A percentile compares a stretch with the other conserved stretches of the same genome.
These are phyloP conservation scores for Colletotrichum lindemuthianum DNA, from an alignment of 2,329 filamentous ascomycete genomes.

Conservation along the genomic window DNA sequence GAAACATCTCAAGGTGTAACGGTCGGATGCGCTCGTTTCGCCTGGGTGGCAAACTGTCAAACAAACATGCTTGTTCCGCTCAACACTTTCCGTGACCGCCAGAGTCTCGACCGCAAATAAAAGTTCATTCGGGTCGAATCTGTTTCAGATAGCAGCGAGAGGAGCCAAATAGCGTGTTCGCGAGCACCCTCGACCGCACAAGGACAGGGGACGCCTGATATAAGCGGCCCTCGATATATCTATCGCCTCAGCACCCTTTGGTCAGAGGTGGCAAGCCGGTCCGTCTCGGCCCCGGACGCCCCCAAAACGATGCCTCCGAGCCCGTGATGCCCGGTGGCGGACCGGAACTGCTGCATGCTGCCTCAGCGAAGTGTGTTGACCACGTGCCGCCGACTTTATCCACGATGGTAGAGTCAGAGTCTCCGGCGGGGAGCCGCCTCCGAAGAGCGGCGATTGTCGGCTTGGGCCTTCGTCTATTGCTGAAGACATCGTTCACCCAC, in stretches of 20 bases:
- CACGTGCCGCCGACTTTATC: no score
- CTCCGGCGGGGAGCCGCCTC: background rate
- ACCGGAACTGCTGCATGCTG: background rate
- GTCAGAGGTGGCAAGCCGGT: background rate
- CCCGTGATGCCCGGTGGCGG: constrained; percentile 16
- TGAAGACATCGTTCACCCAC: background rate
- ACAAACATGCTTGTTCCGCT: constrained; percentile 26
- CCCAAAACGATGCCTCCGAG: constrained; percentile 14
- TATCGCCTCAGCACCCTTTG: background rate
- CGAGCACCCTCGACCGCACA: constrained; percentile 7
- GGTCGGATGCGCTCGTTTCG: no score
- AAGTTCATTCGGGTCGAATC: constrained; percentile 20
- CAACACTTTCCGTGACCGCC: constrained; percentile 20
- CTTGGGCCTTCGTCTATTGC: background rate
- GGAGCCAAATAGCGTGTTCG: constrained; percentile 1
- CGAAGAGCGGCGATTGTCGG: constrained; percentile 11
- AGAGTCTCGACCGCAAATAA: constrained; percentile 21
- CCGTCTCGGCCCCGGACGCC: constrained; percentile 13
- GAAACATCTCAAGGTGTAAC: no score
- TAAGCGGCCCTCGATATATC: constrained; percentile 3
- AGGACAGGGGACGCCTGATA: constrained; percentile 27
- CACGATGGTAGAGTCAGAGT: no score
- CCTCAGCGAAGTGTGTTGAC: no score
- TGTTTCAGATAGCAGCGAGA: constrained; percentile 17
- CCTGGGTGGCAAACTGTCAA: constrained; percentile 6